Base-by-base conservation (phyloP, 225 moss, liverwort and hornwort species). In the Sphagnum tenellum region DNA sequence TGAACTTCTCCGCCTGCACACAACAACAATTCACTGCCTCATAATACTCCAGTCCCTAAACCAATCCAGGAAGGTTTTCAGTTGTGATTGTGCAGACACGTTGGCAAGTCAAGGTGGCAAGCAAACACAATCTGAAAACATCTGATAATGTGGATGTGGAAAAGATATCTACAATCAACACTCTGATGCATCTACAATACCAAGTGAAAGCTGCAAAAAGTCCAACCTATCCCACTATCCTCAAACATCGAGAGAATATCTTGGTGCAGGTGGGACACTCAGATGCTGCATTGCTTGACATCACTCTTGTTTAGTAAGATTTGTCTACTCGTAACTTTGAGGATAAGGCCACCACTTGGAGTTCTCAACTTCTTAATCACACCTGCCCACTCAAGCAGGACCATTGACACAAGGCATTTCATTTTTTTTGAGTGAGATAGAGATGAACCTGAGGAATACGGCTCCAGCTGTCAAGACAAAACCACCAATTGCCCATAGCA, bases 401-500 rank as follows among this genome's bases (percentile, higher is more conserved):
- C 50, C 45, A 62, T 50, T 29, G 12, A 69, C 4, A 61, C 55
- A 62, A 52, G 11, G 9, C 9, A 13, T 12, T 29, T 46, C 12
- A 45, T 64, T 55, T 44, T 2, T 12, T 49, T 46, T 48, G 46
- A 52, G 55, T 11, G 59, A 58, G 62, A 69, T 6, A 60, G 59
- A 68, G 2, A 64, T 9, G 45, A 45, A 87, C 86, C 86, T 87
- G 8, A 88, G 68, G 44, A 74, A 72, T 59, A 71, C 76, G 67
- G 78, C 81, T 63, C 83, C 87, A 53, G 74, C 83, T 11, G 81
- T 88, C 46, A 88, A 66, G 14, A 88, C 83, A 9, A 88, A 74
- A 52, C 87, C 87, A 48, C 81, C 87, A 5, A 81, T 73, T 29
- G 87, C 83, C 87, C 87, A 88, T 67, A 77, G 60, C 54, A 88